A percentile compares a stretch with the other conserved stretches of the same genome.
phyloP scores from a whole-genome alignment of 805 yeast genomes.

The Candida awuae region DNA sequence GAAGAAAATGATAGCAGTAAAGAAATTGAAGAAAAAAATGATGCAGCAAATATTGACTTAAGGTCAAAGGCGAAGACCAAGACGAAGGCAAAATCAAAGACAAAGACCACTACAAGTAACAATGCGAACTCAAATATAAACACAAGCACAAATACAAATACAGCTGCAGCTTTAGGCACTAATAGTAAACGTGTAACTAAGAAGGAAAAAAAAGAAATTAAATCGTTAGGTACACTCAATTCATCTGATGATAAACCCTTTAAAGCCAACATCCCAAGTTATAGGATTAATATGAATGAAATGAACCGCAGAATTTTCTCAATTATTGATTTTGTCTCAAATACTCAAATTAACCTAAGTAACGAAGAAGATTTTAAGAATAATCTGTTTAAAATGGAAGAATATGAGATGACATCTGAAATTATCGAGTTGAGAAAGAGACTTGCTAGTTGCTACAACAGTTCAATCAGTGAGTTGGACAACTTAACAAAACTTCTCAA shows the following conservation, averaged over 20 bases:
- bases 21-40: slow-evolving; percentile 3
- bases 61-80: no score
- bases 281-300: slow-evolving; percentile 66
- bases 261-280: slow-evolving; percentile 76
- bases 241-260: slow-evolving; percentile 57
- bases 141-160: background rate
- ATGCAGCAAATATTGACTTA: no score
- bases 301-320: slow-evolving; percentile 85
- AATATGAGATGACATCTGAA: slow-evolving; percentile 28
- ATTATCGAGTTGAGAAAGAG: slow-evolving; percentile 27
- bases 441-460: slow-evolving; percentile 44
- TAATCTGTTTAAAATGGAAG: slow-evolving; percentile 19
- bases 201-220: slow-evolving; percentile 19
- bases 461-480: slow-evolving; percentile 62
- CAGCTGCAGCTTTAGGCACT: background rate
- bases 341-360: slow-evolving; percentile 77
- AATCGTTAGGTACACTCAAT: no score
- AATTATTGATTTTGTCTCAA: slow-evolving; percentile 80
- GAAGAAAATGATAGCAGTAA: slow-evolving; percentile 5
- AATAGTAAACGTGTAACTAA: background rate
- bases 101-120: no score
- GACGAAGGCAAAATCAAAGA: no score
- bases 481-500: slow-evolving; percentile 61
- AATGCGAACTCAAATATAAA: background rate
- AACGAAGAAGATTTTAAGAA: slow-evolving; percentile 58